A percentile compares a stretch with the other conserved stretches of the same genome.
phyloP scores from a whole-genome alignment of 192 early-diverging fungal species.

The Funneliformis geosporum region DNA sequence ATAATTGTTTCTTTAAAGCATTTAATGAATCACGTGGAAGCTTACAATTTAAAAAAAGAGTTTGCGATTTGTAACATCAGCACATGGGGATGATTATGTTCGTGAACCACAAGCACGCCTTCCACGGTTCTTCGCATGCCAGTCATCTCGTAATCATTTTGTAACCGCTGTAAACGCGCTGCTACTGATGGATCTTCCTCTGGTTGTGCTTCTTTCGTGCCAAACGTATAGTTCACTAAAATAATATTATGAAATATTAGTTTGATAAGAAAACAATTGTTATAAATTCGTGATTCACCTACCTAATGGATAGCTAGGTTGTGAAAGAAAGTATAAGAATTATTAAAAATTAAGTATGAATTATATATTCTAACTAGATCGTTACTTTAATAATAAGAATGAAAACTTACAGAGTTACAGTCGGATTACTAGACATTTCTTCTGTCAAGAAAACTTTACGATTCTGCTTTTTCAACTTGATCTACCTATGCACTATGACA shows the following conservation, averaged over 20 bases:
- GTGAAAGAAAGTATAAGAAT: neutral
- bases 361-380: neutral
- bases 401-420: slow-evolving; percentile 30
- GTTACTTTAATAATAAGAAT: neutral
- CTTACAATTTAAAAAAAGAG: slow-evolving; percentile 74
- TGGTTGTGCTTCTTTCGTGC: slow-evolving; percentile 70
- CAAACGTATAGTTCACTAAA: slow-evolving; percentile 66
- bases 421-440: slow-evolving; percentile 30
- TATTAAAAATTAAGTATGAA: neutral
- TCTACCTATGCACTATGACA: too few species aligned
- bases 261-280: neutral
- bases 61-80: slow-evolving; percentile 76
- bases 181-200: slow-evolving; percentile 62
- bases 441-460: neutral
- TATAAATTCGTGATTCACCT: neutral
- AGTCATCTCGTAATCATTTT: slow-evolving; percentile 62
- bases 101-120: slow-evolving; percentile 74
- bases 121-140: slow-evolving; percentile 74
- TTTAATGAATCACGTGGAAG: neutral
- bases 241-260: neutral
- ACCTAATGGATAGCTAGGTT: slow-evolving; percentile 29
- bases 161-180: slow-evolving; percentile 61
- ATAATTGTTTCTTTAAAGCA: neutral
- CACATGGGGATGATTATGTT: slow-evolving; percentile 79
- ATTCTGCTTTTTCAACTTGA: neutral